Conservation (phyloP, 495 filamentous ascomycete genomes). For the Penicillium turbatum region DNA sequence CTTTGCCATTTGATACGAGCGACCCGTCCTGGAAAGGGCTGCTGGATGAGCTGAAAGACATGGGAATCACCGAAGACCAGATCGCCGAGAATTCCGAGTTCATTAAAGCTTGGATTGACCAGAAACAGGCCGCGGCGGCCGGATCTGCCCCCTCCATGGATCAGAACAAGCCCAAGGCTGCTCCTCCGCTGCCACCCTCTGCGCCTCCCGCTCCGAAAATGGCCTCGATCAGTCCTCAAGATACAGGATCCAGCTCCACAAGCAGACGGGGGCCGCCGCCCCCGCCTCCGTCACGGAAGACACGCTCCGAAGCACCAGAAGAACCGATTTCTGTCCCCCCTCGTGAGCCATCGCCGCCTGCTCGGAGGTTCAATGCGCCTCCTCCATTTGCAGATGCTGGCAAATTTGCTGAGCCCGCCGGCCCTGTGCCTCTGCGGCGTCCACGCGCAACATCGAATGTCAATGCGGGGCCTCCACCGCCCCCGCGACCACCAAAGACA, state of each 20-base stretch:
- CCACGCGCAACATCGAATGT: slow-evolving; percentile 56
- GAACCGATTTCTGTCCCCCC: slow-evolving; percentile 51
- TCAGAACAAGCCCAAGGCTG: slow-evolving; percentile 49
- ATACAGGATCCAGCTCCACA: slow-evolving; percentile 57
- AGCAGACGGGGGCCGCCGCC: slow-evolving; percentile 74
- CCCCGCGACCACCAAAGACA: slow-evolving; percentile 82
- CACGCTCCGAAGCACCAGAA: slow-evolving; percentile 45
- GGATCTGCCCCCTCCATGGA: slow-evolving; percentile 27
- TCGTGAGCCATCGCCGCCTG: slow-evolving; percentile 46
- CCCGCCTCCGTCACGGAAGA: slow-evolving; percentile 74
- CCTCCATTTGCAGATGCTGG: slow-evolving; percentile 84
- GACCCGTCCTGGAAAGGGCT: slow-evolving; percentile 83
- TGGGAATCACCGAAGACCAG: slow-evolving; percentile 91
- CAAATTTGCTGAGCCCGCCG: slow-evolving; percentile 60
- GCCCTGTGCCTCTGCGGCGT: slow-evolving; percentile 49
- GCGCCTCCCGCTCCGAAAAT: slow-evolving; percentile 46
- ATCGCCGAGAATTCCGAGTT: slow-evolving; percentile 92
- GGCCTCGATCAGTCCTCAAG: slow-evolving; percentile 60
- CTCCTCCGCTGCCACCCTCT: slow-evolving; percentile 52
- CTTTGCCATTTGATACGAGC: slow-evolving; percentile 68
- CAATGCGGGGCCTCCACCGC: slow-evolving; percentile 72
- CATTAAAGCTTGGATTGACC: slow-evolving; percentile 84
- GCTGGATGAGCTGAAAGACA: slow-evolving; percentile 71
- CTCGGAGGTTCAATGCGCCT: slow-evolving; percentile 67
- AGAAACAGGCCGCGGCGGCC: slow-evolving; percentile 60